Conservation (phyloP, 2,329 filamentous ascomycete species). For the Penicillium sp. region DNA sequence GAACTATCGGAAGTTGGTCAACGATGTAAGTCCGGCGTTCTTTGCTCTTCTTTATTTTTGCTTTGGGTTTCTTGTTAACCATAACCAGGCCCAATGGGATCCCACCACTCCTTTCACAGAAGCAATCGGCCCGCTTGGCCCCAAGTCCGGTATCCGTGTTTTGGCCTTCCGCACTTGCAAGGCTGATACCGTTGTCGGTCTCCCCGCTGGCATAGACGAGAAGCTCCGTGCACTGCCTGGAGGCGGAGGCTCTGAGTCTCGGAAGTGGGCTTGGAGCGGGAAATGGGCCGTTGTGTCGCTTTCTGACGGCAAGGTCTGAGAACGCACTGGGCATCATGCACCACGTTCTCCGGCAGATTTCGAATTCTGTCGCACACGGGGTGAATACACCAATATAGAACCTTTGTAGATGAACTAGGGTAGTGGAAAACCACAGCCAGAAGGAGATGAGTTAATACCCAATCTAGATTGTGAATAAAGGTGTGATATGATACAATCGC, state of each 20-base stretch:
- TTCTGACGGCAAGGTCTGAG: conserved; percentile 62
- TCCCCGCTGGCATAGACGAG: conserved; percentile 81
- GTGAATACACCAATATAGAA: not conserved
- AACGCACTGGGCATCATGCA: not conserved
- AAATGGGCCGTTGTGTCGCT: conserved; percentile 97
- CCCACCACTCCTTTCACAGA: conserved; percentile 80
- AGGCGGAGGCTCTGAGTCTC: conserved; percentile 65
- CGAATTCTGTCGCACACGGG: not conserved
- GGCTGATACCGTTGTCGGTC: conserved; percentile 88
- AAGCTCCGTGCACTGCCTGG: conserved; percentile 66
- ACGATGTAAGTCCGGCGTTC: conserved; percentile 64
- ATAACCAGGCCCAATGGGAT: conserved; percentile 70
- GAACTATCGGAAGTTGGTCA: conserved; percentile 91
- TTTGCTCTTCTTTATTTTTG: not conserved
- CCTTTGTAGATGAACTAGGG: not conserved
- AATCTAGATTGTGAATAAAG: conserved; percentile 1
- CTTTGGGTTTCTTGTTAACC: conserved; percentile 5
- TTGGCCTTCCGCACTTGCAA: conserved; percentile 92
- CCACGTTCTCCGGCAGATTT: not conserved
- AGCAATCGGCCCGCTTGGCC: conserved; percentile 82
- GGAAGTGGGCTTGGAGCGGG: conserved; percentile 92
- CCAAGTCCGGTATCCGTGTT: conserved; percentile 75
- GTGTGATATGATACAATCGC: not conserved
- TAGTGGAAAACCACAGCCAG: not conserved
- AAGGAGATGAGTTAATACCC: not conserved